These are phyloP conservation scores for Russula emetica DNA, from an alignment of 768 basidiomycete species.

Conservation along the genomic window DNA sequence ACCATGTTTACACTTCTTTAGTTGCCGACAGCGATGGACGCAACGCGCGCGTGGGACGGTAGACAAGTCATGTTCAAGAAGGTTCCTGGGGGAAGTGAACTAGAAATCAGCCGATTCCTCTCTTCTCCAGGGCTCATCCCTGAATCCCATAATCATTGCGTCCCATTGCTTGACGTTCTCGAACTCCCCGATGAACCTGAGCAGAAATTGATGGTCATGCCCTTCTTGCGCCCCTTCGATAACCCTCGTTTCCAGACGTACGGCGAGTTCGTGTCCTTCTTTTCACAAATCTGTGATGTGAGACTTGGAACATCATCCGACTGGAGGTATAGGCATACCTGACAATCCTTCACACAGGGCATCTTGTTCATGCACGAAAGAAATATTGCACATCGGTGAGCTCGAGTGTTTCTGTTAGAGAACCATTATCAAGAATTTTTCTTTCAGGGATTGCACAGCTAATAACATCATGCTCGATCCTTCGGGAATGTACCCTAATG, in stretches of 20 bases:
- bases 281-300: slow-evolving; percentile 18
- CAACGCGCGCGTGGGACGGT: slow-evolving; percentile 17
- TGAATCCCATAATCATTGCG: slow-evolving; percentile 20
- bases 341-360: slow-evolving; percentile 22
- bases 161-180: slow-evolving; percentile 18
- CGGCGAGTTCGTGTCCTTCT: slow-evolving; percentile 26
- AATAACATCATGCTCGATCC: slow-evolving; percentile 34
- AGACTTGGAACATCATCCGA: not conserved
- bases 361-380: slow-evolving; percentile 30
- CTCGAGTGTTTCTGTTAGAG: slow-evolving; percentile 18
- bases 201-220: slow-evolving; percentile 23
- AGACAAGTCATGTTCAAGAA: slow-evolving; percentile 26
- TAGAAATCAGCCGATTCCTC: not conserved
- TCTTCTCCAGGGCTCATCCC: slow-evolving; percentile 10
- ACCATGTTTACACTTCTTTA: not conserved
- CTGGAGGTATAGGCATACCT: not conserved
- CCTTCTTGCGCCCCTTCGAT: slow-evolving; percentile 20
- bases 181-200: not conserved
- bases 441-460: slow-evolving; percentile 19
- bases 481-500: slow-evolving; percentile 28
- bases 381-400: slow-evolving; percentile 33
- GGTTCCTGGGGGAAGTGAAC: slow-evolving; percentile 7
- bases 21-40: slow-evolving; percentile 21
- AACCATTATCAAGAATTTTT: not conserved
- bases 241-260: slow-evolving; percentile 23